Conservation (phyloP, 2,329 filamentous ascomycete species). For the Exophiala sp. region DNA sequence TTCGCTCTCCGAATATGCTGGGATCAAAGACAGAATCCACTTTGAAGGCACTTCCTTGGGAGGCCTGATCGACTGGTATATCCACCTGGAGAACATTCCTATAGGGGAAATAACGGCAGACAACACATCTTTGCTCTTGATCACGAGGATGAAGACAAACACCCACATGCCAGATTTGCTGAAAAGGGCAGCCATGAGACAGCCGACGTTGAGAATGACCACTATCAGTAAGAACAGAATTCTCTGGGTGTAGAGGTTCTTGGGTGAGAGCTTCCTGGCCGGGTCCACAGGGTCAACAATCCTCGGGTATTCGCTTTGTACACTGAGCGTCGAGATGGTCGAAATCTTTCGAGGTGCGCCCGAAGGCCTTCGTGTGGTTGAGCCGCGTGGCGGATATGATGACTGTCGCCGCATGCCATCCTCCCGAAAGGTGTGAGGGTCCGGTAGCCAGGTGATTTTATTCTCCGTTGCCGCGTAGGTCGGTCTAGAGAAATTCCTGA, state of each 20-base stretch:
- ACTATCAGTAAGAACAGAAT: not conserved
- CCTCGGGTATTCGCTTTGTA: not conserved
- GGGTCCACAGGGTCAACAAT: constrained; percentile 4
- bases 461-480: not conserved
- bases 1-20: constrained; percentile 15
- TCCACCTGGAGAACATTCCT: not conserved
- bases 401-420: not conserved
- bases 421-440: not conserved
- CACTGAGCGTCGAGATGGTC: not conserved
- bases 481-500: constrained; percentile 1
- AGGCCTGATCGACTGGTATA: constrained; percentile 5
- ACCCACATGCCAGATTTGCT: constrained; percentile 2
- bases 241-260: not conserved
- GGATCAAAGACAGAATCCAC: constrained; percentile 15
- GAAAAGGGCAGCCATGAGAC: constrained; percentile 2
- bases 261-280: constrained; percentile 2
- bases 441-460: constrained; percentile 1
- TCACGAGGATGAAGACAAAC: constrained; percentile 8
- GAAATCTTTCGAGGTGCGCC: not conserved
- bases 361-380: not conserved
- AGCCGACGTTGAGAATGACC: not conserved
- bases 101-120: constrained; percentile 4
- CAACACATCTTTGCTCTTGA: constrained; percentile 17
- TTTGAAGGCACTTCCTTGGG: constrained; percentile 2
- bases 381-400: not conserved